phyloP scores from a whole-genome alignment of 2,329 filamentous ascomycete genomes.

The Alternaria ventricosa region DNA sequence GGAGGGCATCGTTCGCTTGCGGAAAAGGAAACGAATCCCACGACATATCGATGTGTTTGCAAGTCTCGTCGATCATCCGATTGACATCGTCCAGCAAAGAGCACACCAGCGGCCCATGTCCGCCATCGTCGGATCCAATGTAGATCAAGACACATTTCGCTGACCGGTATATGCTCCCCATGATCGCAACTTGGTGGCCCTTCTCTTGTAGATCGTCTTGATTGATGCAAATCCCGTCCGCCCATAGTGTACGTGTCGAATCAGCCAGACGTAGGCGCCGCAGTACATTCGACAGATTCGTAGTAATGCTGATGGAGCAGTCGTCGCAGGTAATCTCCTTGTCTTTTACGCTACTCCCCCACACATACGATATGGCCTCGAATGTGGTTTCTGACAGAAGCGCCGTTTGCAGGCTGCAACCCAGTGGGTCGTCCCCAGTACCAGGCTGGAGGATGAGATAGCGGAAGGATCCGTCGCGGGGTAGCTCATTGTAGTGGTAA shows the following conservation, averaged over 20 bases:
- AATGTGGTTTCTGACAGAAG: constrained; percentile 5
- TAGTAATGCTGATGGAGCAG: constrained; percentile 3
- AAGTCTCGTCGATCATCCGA: constrained; percentile 1
- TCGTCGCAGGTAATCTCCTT: constrained; percentile 11
- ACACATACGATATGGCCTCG: constrained; percentile 22
- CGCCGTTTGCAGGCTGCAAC: constrained; percentile 12
- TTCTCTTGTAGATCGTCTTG: constrained; percentile 22
- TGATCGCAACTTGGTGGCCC: constrained; percentile 16
- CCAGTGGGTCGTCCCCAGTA: neutral
- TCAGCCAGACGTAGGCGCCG: neutral
- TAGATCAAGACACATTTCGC: constrained; percentile 17
- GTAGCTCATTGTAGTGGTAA: constrained; percentile 11
- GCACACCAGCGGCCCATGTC: constrained; percentile 2
- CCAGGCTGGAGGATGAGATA: constrained; percentile 6
- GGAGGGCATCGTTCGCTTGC: too few relatives aligned
- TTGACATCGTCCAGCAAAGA: constrained; percentile 12
- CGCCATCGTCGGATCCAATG: constrained; percentile 2
- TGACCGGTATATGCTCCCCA: constrained; percentile 17
- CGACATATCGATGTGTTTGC: neutral
- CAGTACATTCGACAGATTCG: constrained; percentile 13
- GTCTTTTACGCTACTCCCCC: constrained; percentile 11
- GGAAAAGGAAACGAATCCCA: neutral
- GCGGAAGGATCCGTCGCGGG: constrained; percentile 2
- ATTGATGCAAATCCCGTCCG: constrained; percentile 23
- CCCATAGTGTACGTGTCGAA: constrained; percentile 3